These are phyloP conservation scores for Haplosporangium gracile DNA, from an alignment of 192 early-diverging fungal genomes.

Conservation along the genomic window DNA sequence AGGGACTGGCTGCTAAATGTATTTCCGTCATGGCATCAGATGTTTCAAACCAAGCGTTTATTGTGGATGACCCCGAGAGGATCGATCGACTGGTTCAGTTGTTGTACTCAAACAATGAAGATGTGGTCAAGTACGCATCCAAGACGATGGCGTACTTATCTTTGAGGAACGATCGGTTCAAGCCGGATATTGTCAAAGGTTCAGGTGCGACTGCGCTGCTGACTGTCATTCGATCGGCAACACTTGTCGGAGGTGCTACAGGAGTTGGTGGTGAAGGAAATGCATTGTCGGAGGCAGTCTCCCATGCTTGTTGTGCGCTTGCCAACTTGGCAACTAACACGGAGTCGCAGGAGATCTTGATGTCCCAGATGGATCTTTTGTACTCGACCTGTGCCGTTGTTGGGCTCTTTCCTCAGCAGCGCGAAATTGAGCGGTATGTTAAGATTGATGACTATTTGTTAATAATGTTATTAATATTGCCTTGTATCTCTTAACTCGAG, in stretches of 20 bases:
- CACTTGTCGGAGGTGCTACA: not conserved
- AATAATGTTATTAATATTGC: not conserved
- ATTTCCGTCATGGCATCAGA: conserved; percentile 57
- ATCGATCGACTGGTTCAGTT: conserved; percentile 57
- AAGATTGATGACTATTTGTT: not conserved
- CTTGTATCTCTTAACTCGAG: not conserved
- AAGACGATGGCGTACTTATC: conserved; percentile 71
- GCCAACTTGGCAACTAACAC: conserved; percentile 73
- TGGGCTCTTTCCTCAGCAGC: conserved; percentile 51
- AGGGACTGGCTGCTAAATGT: conserved; percentile 58
- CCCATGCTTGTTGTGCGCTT: conserved; percentile 69
- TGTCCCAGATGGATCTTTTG: conserved; percentile 63
- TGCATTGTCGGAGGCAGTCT: conserved; percentile 51
- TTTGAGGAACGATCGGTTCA: conserved; percentile 62
- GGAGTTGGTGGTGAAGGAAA: not conserved
- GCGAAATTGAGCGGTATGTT: conserved; percentile 63
- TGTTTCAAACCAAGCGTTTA: conserved; percentile 62
- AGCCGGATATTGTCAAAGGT: conserved; percentile 34
- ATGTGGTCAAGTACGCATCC: conserved; percentile 67
- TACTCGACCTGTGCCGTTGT: conserved; percentile 59
- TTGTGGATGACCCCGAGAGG: conserved; percentile 60
- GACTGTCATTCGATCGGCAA: conserved; percentile 13
- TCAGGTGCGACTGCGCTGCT: conserved; percentile 22
- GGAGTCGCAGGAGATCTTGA: conserved; percentile 60
- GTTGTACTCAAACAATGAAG: conserved; percentile 55